Evolutionary conservation across 1,284 basidiomycete species (phyloP), one percentile per base, ranked within the genome.

Genomic region (Apiotrichum porosum): DNA sequence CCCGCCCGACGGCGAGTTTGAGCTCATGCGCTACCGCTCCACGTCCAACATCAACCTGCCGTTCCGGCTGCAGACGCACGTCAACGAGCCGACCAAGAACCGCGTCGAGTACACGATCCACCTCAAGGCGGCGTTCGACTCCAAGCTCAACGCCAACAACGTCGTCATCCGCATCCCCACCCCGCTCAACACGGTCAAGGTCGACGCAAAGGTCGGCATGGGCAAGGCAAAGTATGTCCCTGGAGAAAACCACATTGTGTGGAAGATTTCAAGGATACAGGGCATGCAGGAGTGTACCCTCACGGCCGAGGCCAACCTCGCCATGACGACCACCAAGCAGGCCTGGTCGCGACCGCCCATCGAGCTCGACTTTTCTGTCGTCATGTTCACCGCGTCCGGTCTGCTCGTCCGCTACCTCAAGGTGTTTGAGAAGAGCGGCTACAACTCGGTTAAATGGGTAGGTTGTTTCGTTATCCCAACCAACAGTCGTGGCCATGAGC

Each of bases 151-250:
- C 34, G 94, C 92, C 4, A 95, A 88, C 49, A 90, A 89, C 60
- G 84, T 98, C 34, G 84, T 97, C 1, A 73, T 98, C 34, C 82
- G 85, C 49, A 97, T 99, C 76, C 95, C 95, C 2, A 97, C 93
- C 15, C 94, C 95, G 2, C 72, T 97, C 49, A 97, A 97, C 66
- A 89, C 94, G 9, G 93, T 91, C 0, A 83, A 79, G 22, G 92
- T 92, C 10, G 88, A 93, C 49, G 91, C 88, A 70, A 93, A 97
- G 71, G 88, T 89, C 3, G 82, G 82, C 4, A 81, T 81, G 39
- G 95, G 95, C 4, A 98, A 98, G 76, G 95, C 93, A 8, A 98
- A 98, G 72, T 98, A 97, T 66, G 86, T 87, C 1, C 92, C 94
- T 0, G 87, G 81, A 0, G 95, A 98, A 73, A 97, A 97, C 61